phyloP scores from a whole-genome alignment of 2,329 filamentous ascomycete genomes.

The Calycina herbarum region DNA sequence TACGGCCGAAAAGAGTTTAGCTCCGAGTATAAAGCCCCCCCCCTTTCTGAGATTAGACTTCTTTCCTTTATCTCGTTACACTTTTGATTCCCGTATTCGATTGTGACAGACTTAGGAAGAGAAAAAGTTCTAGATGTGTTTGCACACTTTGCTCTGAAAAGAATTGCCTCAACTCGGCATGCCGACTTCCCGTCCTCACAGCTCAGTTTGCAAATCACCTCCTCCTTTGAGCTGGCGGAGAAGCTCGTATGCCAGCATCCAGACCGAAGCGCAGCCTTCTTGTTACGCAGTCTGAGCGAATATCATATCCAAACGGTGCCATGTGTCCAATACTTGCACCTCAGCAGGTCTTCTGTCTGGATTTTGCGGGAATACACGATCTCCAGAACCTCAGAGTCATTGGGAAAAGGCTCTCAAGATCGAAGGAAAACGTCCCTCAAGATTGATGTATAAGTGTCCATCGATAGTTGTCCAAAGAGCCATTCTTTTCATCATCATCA shows the following conservation, averaged over 20 bases:
- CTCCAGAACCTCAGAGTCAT: neutral
- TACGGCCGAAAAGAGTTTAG: too few species aligned
- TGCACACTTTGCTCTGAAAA: neutral
- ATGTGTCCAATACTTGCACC: neutral
- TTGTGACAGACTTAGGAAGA: neutral
- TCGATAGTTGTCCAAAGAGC: neutral
- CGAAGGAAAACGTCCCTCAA: neutral
- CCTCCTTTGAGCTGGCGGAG: neutral
- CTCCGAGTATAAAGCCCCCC: too few species aligned
- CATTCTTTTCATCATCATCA: neutral
- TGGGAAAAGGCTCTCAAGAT: neutral
- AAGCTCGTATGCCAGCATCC: neutral
- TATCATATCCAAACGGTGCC: neutral
- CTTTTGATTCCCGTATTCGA: too few species aligned
- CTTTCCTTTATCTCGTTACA: too few species aligned
- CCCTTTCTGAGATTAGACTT: too few species aligned
- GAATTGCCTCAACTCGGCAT: neutral
- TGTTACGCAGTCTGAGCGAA: neutral
- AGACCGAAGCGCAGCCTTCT: neutral
- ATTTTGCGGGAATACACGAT: neutral
- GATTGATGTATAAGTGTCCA: neutral
- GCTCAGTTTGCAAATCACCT: neutral
- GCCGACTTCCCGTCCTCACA: neutral
- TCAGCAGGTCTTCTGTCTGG: neutral
- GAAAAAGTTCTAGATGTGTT: neutral